A percentile compares a stretch with the other conserved stretches of the same genome.
These are phyloP conservation scores for Hebeloma cylindrosporum DNA, from an alignment of 768 basidiomycete species.

Conservation along the genomic window DNA sequence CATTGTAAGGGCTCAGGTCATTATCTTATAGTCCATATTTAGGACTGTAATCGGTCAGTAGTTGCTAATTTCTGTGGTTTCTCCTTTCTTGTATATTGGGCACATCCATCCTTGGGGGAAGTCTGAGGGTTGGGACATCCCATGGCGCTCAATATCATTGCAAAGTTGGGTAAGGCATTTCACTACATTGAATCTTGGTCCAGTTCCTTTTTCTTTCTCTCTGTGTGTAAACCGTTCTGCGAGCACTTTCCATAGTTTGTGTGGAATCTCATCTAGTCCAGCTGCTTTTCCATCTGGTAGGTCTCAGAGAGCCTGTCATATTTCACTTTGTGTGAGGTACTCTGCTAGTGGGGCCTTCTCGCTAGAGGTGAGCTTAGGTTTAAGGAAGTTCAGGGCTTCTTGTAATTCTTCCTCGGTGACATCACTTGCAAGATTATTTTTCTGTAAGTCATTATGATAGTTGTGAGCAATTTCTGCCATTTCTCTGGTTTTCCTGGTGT, in stretches of 20 bases:
- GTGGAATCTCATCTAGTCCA: neutral
- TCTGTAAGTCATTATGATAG: neutral
- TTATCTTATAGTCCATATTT: conserved; percentile 37
- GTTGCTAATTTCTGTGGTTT: conserved; percentile 29
- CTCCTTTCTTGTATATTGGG: conserved; percentile 44
- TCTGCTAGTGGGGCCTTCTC: conserved; percentile 20
- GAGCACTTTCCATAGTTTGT: conserved; percentile 21
- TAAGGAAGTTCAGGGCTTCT: too few relatives aligned
- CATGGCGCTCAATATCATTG: conserved; percentile 30
- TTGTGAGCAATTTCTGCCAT: neutral
- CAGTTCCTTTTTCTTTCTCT: neutral
- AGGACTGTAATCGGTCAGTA: conserved; percentile 40
- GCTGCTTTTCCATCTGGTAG: conserved; percentile 1
- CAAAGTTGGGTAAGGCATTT: conserved; percentile 12
- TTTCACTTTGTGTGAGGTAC: too few relatives aligned
- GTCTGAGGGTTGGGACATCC: neutral
- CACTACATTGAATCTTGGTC: conserved; percentile 15
- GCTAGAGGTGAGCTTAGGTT: conserved; percentile 1
- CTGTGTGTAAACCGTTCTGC: neutral
- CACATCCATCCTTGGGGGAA: conserved; percentile 39
- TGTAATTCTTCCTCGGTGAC: conserved; percentile 14
- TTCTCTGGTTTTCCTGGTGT: neutral
- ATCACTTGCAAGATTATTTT: neutral
- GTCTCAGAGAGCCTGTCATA: too few relatives aligned
- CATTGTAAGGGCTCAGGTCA: conserved; percentile 27